Base-by-base conservation (phyloP, 495 filamentous ascomycete genomes). In the Aspergillus funiculosus region DNA sequence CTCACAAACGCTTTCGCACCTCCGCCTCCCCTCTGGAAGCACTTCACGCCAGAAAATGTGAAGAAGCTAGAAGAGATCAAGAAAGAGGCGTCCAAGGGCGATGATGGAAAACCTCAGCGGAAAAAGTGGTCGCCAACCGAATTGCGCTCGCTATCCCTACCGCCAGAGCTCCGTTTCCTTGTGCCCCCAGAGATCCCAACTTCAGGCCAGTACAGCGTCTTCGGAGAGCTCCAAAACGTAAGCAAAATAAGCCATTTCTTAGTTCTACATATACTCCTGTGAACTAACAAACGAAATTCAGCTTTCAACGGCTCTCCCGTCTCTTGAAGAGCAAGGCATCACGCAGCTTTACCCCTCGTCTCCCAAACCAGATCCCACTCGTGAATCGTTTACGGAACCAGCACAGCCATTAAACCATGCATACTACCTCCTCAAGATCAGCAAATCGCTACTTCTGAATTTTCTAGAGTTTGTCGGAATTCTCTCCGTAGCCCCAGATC, bases 21-120 rank as follows among this genome's bases (percentile, higher is more conserved):
- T 11, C 92, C 92, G 3, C 92, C 92, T 15, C 82, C 85, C 3
- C 89, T 95, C 71, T 97, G 87, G 79, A 84, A 86, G 51, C 73
- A 82, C 61, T 97, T 97, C 68, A 95, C 87, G 0, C 56, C 77
- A 3, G 78, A 83, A 0, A 95, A 94, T 62, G 56, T 92, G 48
- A 64, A 78, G 18, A 80, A 75, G 25, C 76, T 94, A 36, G 71
- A 83, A 26, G 54, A 72, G 42, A 58, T 76, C 49, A 74, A 72
- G 53, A 64, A 69, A 20, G 64, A 72, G 24, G 61, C 65, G 1
- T 53, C 72, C 56, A 57, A 72, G 56, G 54, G 61, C 54, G 43
- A 59, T 59, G 38, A 67, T 63, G 59, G 68, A 47, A 52, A 63
- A 50, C 17, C 57, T 26, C 31, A 35, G 26, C 56, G 58, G 39